These are phyloP conservation scores for Paramecium tetraurelia DNA, from an alignment of 73 alveolate species.

Conservation along the genomic window DNA sequence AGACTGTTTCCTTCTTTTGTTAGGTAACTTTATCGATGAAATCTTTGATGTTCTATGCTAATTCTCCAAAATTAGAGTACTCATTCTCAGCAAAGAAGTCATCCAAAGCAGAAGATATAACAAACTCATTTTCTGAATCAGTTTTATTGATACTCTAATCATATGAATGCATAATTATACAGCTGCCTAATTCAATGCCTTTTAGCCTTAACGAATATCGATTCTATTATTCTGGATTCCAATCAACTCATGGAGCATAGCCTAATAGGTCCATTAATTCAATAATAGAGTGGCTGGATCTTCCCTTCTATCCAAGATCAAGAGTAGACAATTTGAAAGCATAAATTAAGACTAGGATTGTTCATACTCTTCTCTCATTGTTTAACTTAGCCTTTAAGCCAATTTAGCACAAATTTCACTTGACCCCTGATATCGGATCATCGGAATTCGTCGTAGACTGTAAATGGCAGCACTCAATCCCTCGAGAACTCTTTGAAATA, in stretches of 20 bases:
- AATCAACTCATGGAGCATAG: slow-evolving; percentile 98
- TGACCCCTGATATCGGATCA: slow-evolving; percentile 59
- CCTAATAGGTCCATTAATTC: slow-evolving; percentile 99
- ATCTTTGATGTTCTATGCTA: slow-evolving; percentile 81
- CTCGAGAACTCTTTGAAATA: not conserved
- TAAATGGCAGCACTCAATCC: slow-evolving; percentile 44
- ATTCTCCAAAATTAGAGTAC: slow-evolving; percentile 91
- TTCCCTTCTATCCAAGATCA: slow-evolving; percentile 95
- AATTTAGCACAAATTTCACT: slow-evolving; percentile 51
- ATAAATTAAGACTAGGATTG: slow-evolving; percentile 25
- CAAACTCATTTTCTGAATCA: slow-evolving; percentile 59
- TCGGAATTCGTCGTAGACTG: slow-evolving; percentile 47
- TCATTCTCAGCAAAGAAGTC: slow-evolving; percentile 70
- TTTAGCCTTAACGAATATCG: slow-evolving; percentile 67
- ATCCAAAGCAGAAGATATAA: slow-evolving; percentile 57
- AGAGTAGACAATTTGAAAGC: slow-evolving; percentile 62
- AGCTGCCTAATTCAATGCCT: slow-evolving; percentile 50
- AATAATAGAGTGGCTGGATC: slow-evolving; percentile 99
- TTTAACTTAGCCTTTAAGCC: slow-evolving; percentile 40
- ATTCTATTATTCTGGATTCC: slow-evolving; percentile 95
- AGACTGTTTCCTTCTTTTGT: slow-evolving; percentile 36
- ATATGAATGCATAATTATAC: not conserved
- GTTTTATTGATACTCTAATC: not conserved
- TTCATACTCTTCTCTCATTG: slow-evolving; percentile 58
- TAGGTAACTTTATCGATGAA: slow-evolving; percentile 64